Percentiles rank a stretch among this genome's conserved stretches.
Evolutionary conservation across 2,329 filamentous ascomycete genomes (phyloP).

Genomic region (Fusarium sp.): DNA sequence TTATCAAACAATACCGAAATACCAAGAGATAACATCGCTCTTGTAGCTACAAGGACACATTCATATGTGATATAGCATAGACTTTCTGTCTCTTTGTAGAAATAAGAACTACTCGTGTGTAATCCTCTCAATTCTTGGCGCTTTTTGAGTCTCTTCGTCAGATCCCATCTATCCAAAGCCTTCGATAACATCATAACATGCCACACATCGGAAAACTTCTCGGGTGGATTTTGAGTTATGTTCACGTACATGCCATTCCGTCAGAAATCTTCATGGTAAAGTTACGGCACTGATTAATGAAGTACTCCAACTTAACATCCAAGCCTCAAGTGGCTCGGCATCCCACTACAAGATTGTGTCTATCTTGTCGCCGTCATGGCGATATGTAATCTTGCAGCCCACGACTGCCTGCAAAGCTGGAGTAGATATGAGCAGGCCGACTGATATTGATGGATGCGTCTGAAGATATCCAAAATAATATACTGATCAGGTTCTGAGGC

Average conservation of each 20-base stretch:
- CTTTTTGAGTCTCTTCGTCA: slow-evolving; percentile 58
- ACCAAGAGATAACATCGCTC: slow-evolving; percentile 59
- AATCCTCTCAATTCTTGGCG: slow-evolving; percentile 71
- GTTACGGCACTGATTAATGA: slow-evolving; percentile 71
- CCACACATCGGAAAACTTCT: slow-evolving; percentile 74
- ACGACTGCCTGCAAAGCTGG: slow-evolving; percentile 74
- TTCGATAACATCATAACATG: not conserved
- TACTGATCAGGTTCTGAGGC: slow-evolving; percentile 40
- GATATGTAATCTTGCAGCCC: slow-evolving; percentile 76
- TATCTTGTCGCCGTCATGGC: slow-evolving; percentile 73
- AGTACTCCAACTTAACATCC: slow-evolving; percentile 68
- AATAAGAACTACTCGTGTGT: slow-evolving; percentile 77
- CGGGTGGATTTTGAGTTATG: slow-evolving; percentile 69
- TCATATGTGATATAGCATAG: slow-evolving; percentile 71
- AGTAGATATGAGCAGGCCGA: slow-evolving; percentile 71
- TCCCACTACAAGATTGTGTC: slow-evolving; percentile 76
- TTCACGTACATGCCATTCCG: slow-evolving; percentile 67
- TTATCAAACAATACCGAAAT: slow-evolving; percentile 75
- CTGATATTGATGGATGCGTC: slow-evolving; percentile 71
- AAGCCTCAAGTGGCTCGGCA: slow-evolving; percentile 67
- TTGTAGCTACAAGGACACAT: slow-evolving; percentile 42
- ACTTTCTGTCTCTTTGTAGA: slow-evolving; percentile 69
- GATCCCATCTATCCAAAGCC: not conserved
- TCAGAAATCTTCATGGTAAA: slow-evolving; percentile 67
- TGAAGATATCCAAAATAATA: slow-evolving; percentile 70